Conservation (phyloP, 257 asterid genomes). For the Schizonepeta tenuifolia region DNA sequence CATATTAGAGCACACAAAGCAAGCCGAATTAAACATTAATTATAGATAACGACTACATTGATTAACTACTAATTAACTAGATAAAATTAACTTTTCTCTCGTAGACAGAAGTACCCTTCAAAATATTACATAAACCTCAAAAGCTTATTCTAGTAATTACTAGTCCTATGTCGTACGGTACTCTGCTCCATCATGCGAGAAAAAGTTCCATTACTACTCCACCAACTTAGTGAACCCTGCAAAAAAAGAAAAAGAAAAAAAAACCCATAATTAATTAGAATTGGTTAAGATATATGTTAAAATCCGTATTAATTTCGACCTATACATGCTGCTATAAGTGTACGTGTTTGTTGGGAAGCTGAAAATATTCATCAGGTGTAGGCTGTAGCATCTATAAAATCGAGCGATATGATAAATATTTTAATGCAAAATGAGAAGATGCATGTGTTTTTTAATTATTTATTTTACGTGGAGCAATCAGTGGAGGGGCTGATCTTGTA, state of each 20-base stretch:
- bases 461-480: slow-evolving; percentile 49
- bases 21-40: not conserved
- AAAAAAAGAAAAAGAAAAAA: not conserved
- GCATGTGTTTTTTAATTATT: not conserved
- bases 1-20: not conserved
- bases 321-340: no score
- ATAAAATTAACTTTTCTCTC: not conserved
- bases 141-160: not conserved
- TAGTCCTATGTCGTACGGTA: not conserved
- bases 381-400: not conserved
- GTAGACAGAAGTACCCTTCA: slow-evolving; percentile 18
- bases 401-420: no score
- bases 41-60: not conserved
- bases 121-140: not conserved
- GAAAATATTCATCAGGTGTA: no score
- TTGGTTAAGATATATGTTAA: no score
- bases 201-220: slow-evolving; percentile 14
- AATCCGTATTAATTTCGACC: no score
- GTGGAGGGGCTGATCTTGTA: slow-evolving; percentile 55
- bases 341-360: no score
- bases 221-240: slow-evolving; percentile 40
- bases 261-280: no score
- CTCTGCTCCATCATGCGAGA: slow-evolving; percentile 19
- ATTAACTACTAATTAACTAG: not conserved
- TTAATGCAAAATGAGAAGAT: not conserved